Conservation (phyloP, 352 stramenopile genomes). For the Globisporangium spinosum region DNA sequence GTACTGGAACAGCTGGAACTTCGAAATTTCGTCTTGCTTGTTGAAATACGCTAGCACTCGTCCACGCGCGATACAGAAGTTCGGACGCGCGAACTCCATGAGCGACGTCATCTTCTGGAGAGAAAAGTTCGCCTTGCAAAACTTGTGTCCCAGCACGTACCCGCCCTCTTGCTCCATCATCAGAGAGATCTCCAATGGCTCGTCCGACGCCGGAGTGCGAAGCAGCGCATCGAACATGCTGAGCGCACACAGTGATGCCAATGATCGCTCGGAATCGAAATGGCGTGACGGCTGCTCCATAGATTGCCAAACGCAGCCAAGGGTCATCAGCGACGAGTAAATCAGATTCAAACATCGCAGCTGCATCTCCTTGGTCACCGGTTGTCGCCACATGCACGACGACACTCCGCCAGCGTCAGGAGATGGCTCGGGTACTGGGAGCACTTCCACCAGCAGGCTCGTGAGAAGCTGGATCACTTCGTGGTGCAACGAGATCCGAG, state of each 20-base stretch:
- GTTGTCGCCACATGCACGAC: constrained; percentile 70
- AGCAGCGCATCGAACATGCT: constrained; percentile 83
- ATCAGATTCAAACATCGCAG: constrained; percentile 73
- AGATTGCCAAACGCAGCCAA: constrained; percentile 84
- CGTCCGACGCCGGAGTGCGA: constrained; percentile 66
- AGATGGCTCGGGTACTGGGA: constrained; percentile 56
- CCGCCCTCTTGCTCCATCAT: constrained; percentile 79
- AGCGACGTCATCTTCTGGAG: constrained; percentile 67
- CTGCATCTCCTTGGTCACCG: constrained; percentile 75
- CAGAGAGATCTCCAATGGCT: constrained; percentile 71
- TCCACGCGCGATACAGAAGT: constrained; percentile 68
- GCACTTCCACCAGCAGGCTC: constrained; percentile 74
- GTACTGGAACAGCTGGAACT: constrained; percentile 80
- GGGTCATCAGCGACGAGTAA: constrained; percentile 74
- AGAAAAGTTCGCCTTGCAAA: constrained; percentile 85
- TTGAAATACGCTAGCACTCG: constrained; percentile 83
- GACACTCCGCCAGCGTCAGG: constrained; percentile 20
- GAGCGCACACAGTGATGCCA: constrained; percentile 75
- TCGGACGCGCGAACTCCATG: constrained; percentile 84
- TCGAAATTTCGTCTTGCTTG: constrained; percentile 44
- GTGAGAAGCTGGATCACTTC: constrained; percentile 88
- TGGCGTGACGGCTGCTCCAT: constrained; percentile 84
- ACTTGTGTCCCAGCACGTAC: constrained; percentile 79
- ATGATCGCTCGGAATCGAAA: constrained; percentile 83
- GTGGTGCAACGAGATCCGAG: constrained; percentile 82